Conservation (phyloP, 2,329 filamentous ascomycete genomes). For the Alternaria infectoria region DNA sequence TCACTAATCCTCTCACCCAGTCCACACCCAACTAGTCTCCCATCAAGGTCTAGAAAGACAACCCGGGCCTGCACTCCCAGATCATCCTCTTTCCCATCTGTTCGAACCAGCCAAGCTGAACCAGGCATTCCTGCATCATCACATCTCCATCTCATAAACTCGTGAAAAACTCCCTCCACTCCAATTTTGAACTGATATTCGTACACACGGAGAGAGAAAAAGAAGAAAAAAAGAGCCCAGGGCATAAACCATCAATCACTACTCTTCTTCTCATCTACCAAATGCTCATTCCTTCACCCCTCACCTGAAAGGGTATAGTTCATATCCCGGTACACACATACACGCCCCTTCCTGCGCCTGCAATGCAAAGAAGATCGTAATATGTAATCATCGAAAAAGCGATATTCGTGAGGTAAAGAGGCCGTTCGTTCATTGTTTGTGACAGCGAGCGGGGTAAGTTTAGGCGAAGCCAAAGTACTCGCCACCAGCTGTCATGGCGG, state of each 20-base stretch:
- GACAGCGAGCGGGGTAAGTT: constrained; percentile 19
- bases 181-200: constrained; percentile 22
- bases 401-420: constrained; percentile 1
- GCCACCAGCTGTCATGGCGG: constrained; percentile 95
- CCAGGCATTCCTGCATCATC: not conserved
- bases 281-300: not conserved
- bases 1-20: not conserved
- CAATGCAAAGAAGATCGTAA: constrained; percentile 37
- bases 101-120: not conserved
- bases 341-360: constrained; percentile 29
- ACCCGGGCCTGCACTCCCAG: constrained; percentile 43
- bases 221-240: not conserved
- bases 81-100: constrained; percentile 9
- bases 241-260: not conserved
- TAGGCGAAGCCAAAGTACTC: constrained; percentile 98
- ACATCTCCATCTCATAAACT: constrained; percentile 1
- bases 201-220: constrained; percentile 23
- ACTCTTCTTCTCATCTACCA: not conserved
- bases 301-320: not conserved
- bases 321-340: constrained; percentile 9
- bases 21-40: not conserved
- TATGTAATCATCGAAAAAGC: constrained; percentile 17
- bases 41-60: constrained; percentile 3
- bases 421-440: not conserved
- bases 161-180: not conserved